Percentiles rank a stretch among this genome's conserved stretches.
Conservation (phyloP, 805 yeast species). For the Saturnispora halmiae region DNA sequence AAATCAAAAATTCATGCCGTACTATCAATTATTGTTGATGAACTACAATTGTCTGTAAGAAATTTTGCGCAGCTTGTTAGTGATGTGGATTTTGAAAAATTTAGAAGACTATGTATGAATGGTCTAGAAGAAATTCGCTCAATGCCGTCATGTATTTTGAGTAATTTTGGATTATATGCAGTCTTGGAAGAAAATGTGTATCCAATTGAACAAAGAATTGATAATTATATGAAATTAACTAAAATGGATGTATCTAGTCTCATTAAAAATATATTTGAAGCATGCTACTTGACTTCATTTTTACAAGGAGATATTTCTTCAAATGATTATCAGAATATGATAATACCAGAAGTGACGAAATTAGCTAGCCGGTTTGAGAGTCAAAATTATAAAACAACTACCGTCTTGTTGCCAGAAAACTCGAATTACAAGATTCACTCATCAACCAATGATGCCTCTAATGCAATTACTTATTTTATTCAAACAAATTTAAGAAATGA, state of each 20-base stretch:
- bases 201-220: conserved; percentile 45
- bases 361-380: conserved; percentile 14
- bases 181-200: conserved; percentile 49
- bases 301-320: conserved; percentile 42
- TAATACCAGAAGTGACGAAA: conserved; percentile 12
- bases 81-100: conserved; percentile 34
- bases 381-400: conserved; percentile 25
- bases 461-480: conserved; percentile 42
- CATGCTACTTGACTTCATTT: conserved; percentile 33
- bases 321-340: neutral
- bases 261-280: conserved; percentile 22
- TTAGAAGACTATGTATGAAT: conserved; percentile 39
- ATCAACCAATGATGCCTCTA: conserved; percentile 41
- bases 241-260: conserved; percentile 28
- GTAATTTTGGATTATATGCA: conserved; percentile 41
- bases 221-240: conserved; percentile 45
- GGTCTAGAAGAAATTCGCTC: conserved; percentile 37
- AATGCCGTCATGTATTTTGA: conserved; percentile 38
- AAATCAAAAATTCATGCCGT: conserved; percentile 31
- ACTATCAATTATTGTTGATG: conserved; percentile 27
- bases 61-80: conserved; percentile 13
- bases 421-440: conserved; percentile 29
- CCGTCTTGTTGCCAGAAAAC: conserved; percentile 32
- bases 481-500: conserved; percentile 47
- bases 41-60: conserved; percentile 22